These are phyloP conservation scores for Umbelopsis sp. DNA, from an alignment of 192 early-diverging fungal genomes.

Conservation along the genomic window DNA sequence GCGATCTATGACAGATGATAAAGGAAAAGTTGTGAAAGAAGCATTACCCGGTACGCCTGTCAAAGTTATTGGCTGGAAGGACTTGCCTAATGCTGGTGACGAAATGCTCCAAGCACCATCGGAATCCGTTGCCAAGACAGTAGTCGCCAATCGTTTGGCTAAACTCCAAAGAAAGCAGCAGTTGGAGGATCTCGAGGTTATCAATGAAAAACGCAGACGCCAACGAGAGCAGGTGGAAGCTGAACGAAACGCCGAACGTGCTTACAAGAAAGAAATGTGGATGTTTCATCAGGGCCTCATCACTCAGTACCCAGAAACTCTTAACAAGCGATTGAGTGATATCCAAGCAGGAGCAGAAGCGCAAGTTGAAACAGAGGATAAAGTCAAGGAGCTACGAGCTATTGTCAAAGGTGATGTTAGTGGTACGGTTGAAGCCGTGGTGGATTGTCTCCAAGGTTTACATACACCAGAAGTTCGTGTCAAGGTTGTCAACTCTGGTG, in stretches of 20 bases:
- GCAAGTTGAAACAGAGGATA: slow-evolving; percentile 41
- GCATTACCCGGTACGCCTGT: slow-evolving; percentile 88
- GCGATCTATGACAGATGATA: slow-evolving; percentile 79
- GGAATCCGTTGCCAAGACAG: slow-evolving; percentile 65
- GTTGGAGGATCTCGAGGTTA: slow-evolving; percentile 65
- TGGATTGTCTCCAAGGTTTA: slow-evolving; percentile 72
- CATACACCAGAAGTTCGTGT: slow-evolving; percentile 76
- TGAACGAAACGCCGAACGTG: slow-evolving; percentile 51
- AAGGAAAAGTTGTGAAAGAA: slow-evolving; percentile 65
- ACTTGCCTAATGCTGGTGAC: slow-evolving; percentile 89
- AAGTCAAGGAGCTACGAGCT: slow-evolving; percentile 53
- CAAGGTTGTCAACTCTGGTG: slow-evolving; percentile 75
- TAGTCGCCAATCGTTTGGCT: slow-evolving; percentile 65
- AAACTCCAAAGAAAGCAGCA: slow-evolving; percentile 63
- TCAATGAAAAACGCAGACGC: slow-evolving; percentile 75
- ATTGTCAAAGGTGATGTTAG: slow-evolving; percentile 90
- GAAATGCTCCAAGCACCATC: slow-evolving; percentile 73
- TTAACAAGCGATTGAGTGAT: slow-evolving; percentile 30
- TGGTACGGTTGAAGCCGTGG: slow-evolving; percentile 89
- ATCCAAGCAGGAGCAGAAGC: slow-evolving; percentile 17
- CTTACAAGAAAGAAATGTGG: slow-evolving; percentile 62
- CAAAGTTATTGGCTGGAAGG: slow-evolving; percentile 91
- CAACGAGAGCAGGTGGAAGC: slow-evolving; percentile 52
- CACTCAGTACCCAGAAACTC: slow-evolving; percentile 51
- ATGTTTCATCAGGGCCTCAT: slow-evolving; percentile 67